Conservation (phyloP, 768 basidiomycete genomes). For the Pilatotrama ljubarskyi region DNA sequence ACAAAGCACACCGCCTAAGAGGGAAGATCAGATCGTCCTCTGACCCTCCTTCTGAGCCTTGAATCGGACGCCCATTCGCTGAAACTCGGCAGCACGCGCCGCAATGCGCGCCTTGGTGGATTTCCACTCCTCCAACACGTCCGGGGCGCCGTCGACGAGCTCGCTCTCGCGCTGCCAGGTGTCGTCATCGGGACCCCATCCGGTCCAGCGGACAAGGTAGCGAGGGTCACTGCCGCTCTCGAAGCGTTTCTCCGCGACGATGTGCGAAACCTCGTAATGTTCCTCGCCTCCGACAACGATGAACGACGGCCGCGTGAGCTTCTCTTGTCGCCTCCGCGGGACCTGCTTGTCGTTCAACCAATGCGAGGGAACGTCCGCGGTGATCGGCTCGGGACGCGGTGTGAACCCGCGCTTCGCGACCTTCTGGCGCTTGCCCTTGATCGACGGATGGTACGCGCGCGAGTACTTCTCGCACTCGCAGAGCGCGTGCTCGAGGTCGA, state of each 20-base stretch:
- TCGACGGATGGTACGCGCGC: conserved; percentile 51
- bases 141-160: conserved; percentile 25
- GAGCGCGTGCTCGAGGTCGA: conserved; percentile 76
- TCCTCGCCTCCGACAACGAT: conserved; percentile 18
- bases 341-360: conserved; percentile 17
- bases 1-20: neutral
- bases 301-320: conserved; percentile 11
- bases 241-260: conserved; percentile 30
- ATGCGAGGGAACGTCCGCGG: conserved; percentile 28
- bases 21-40: neutral
- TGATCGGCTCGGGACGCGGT: conserved; percentile 24
- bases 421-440: conserved; percentile 40
- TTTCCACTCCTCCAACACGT: conserved; percentile 28
- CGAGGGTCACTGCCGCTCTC: neutral
- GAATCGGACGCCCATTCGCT: conserved; percentile 12
- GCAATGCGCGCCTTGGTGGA: conserved; percentile 21
- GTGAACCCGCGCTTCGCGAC: conserved; percentile 29
- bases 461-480: conserved; percentile 83
- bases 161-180: conserved; percentile 25
- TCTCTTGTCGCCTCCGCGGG: conserved; percentile 2
- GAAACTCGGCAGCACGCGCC: conserved; percentile 10
- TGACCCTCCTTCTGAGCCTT: neutral
- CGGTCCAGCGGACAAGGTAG: conserved; percentile 33
- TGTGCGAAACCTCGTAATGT: conserved; percentile 33
- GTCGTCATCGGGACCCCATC: conserved; percentile 33